A percentile compares a stretch with the other conserved stretches of the same genome.
Conservation (phyloP, 352 stramenopile genomes). For the Pelagophyceae sp. region DNA sequence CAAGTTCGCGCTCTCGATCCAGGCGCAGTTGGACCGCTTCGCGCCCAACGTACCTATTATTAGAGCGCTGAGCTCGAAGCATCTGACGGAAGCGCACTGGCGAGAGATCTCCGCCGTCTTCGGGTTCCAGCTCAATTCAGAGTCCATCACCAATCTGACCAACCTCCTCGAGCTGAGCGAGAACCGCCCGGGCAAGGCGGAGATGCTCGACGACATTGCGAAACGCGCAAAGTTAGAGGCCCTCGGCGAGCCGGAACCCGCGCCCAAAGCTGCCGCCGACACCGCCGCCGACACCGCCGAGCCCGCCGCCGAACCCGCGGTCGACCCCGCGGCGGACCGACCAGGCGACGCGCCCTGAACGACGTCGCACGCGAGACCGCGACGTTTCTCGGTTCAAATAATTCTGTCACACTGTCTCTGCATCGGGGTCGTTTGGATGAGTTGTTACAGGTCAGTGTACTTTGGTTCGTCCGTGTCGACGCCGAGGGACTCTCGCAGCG, state of each 20-base stretch:
- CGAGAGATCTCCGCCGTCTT: background rate
- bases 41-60: background rate
- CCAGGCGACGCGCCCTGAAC: too few relatives aligned
- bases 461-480: too few relatives aligned
- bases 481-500: too few relatives aligned
- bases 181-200: background rate
- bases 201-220: background rate
- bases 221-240: background rate
- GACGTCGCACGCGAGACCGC: too few relatives aligned
- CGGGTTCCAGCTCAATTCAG: background rate
- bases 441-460: too few relatives aligned
- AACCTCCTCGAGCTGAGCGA: conserved; percentile 2
- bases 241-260: too few relatives aligned
- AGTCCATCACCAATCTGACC: background rate
- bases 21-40: background rate
- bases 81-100: background rate
- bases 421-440: too few relatives aligned
- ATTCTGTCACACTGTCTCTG: too few relatives aligned
- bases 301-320: background rate
- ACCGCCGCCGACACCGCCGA: too few relatives aligned
- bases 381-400: too few relatives aligned
- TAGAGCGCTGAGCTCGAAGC: background rate
- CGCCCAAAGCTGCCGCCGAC: too few relatives aligned
- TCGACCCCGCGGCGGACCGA: background rate
- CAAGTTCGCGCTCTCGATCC: background rate